Conservation (phyloP, 768 basidiomycete genomes). For the Pleurotus tuoliensis region DNA sequence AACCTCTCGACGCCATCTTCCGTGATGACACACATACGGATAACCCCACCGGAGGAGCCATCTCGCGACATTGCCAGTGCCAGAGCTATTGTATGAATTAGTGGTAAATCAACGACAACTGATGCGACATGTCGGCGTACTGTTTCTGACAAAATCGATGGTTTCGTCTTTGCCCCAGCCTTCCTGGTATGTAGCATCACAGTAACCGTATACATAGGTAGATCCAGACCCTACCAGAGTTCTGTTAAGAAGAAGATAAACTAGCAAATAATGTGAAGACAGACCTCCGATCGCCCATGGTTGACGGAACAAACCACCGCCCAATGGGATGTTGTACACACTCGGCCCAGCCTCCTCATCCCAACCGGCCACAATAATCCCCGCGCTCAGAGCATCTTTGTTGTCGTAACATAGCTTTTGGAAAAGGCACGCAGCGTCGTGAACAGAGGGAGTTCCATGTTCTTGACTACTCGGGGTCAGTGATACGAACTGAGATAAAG, state of each 20-base stretch:
- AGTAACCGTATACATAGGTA: constrained; percentile 98
- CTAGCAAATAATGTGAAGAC: constrained; percentile 15
- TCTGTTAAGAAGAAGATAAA: constrained; percentile 6
- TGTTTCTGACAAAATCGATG: constrained; percentile 92
- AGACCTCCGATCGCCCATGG: constrained; percentile 98
- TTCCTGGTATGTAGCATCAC: constrained; percentile 95
- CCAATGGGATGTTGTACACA: constrained; percentile 96
- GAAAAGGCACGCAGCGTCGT: constrained; percentile 78
- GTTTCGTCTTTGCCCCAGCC: constrained; percentile 91
- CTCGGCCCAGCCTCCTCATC: constrained; percentile 87
- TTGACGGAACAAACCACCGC: constrained; percentile 94
- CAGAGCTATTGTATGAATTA: constrained; percentile 53
- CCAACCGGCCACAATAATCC: constrained; percentile 98
- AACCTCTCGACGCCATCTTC: constrained; percentile 87
- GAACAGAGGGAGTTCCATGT: constrained; percentile 64
- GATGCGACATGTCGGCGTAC: constrained; percentile 43
- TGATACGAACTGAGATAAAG: constrained; percentile 4
- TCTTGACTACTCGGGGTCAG: constrained; percentile 39
- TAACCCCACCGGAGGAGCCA: constrained; percentile 95
- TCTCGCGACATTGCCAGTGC: constrained; percentile 96
- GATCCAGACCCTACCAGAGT: constrained; percentile 76
- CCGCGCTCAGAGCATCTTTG: constrained; percentile 85
- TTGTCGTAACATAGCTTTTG: constrained; percentile 89
- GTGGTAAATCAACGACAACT: constrained; percentile 5
- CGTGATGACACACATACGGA: constrained; percentile 96